Conservation (phyloP, 106 monocot genomes). For the Dendrobium officinale region DNA sequence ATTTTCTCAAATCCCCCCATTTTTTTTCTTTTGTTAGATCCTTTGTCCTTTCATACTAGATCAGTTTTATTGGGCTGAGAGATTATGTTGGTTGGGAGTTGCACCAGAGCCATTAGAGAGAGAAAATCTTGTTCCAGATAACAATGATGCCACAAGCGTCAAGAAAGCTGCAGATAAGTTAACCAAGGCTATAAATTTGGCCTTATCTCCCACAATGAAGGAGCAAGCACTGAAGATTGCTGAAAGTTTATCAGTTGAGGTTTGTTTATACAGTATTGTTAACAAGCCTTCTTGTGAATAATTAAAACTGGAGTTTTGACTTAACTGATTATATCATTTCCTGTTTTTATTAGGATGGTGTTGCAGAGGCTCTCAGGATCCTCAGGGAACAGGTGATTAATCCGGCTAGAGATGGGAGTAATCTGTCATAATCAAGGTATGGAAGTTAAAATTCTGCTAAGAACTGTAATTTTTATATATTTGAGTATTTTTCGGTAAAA, state of each 20-base stretch:
- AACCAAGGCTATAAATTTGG: slow-evolving; percentile 36
- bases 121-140: slow-evolving; percentile 56
- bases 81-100: slow-evolving; percentile 83
- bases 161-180: slow-evolving; percentile 34
- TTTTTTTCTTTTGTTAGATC: slow-evolving; percentile 37
- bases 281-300: too few relatives aligned
- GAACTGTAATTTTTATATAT: too few relatives aligned
- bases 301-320: neutral
- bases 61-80: slow-evolving; percentile 98
- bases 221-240: slow-evolving; percentile 49
- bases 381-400: slow-evolving; percentile 46
- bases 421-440: neutral
- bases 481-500: too few relatives aligned
- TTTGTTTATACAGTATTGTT: neutral
- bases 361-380: slow-evolving; percentile 52
- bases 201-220: slow-evolving; percentile 51
- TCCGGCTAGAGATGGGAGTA: neutral
- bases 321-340: neutral
- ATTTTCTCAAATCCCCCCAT: too few relatives aligned
- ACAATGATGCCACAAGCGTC: slow-evolving; percentile 32
- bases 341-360: slow-evolving; percentile 36
- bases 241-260: slow-evolving; percentile 58
- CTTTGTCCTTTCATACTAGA: slow-evolving; percentile 84
- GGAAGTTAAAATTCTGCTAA: neutral
- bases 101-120: slow-evolving; percentile 57